Evolutionary conservation across 768 basidiomycete species (phyloP).

Genomic region (Boletus pseudo-olivaceus): DNA sequence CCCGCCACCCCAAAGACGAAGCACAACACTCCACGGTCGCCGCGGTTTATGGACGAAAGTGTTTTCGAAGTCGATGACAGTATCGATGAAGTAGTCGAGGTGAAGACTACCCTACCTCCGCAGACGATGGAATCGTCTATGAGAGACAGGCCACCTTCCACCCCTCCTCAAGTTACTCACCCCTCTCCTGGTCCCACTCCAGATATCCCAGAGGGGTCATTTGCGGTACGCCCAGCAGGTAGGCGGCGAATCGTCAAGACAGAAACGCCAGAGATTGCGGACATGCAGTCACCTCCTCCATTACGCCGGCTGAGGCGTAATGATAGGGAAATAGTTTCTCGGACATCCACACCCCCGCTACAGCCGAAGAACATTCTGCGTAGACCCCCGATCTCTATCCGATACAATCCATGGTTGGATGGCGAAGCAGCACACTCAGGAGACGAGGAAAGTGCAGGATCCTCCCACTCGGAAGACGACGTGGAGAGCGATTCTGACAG

Average conservation of each 20-base stretch:
- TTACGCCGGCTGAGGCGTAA: constrained; percentile 29
- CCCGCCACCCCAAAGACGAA: constrained; percentile 28
- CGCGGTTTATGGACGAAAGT: constrained; percentile 19
- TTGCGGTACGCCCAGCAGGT: constrained; percentile 43
- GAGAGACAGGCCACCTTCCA: constrained; percentile 34
- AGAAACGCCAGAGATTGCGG: constrained; percentile 20
- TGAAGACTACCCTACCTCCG: constrained; percentile 16
- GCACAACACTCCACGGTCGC: neutral
- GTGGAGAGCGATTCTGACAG: constrained; percentile 64
- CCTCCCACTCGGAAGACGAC: constrained; percentile 50
- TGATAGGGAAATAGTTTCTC: constrained; percentile 25
- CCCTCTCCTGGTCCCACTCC: constrained; percentile 17
- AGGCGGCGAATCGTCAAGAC: constrained; percentile 18
- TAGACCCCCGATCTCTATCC: constrained; percentile 34
- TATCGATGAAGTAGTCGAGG: constrained; percentile 16
- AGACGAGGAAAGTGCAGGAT: constrained; percentile 68
- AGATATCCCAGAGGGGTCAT: constrained; percentile 39
- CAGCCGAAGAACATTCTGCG: constrained; percentile 20
- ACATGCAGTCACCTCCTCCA: constrained; percentile 28
- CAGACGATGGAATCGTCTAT: constrained; percentile 5
- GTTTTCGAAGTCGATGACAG: constrained; percentile 7
- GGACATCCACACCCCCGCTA: constrained; percentile 18
- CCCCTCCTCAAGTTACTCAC: constrained; percentile 28
- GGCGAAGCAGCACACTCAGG: constrained; percentile 77
- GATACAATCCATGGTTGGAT: constrained; percentile 52